Evolutionary conservation across 2,329 filamentous ascomycete species (phyloP).

Genomic region (Colletotrichum somersetense): DNA sequence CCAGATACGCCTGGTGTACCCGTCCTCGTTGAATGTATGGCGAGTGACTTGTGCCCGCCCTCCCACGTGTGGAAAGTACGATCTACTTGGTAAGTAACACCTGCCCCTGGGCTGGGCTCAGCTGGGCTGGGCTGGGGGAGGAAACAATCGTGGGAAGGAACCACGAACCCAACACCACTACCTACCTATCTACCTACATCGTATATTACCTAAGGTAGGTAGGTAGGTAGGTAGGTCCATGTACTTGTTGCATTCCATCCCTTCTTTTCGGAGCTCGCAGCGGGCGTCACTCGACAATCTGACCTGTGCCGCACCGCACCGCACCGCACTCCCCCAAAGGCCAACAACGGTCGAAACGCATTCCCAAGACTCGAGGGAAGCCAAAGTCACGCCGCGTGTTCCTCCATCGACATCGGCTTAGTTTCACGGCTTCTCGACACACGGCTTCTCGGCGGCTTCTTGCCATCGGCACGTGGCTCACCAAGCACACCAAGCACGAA

Average conservation of each 20-base stretch:
- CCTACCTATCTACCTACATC: too few species aligned
- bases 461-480: neutral
- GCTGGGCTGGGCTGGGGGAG: neutral
- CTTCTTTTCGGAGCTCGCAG: neutral
- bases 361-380: neutral
- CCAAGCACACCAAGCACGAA: neutral
- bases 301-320: neutral
- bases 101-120: neutral
- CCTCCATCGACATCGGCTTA: neutral
- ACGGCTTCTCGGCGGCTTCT: neutral
- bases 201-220: too few species aligned
- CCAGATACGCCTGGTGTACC: constrained; percentile 6
- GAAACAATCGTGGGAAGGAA: constrained; percentile 19
- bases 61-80: constrained; percentile 37
- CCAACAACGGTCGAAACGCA: neutral
- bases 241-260: too few species aligned
- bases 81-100: constrained; percentile 7
- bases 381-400: neutral
- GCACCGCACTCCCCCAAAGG: neutral
- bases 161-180: neutral
- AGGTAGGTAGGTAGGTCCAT: too few species aligned
- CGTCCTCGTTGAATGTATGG: neutral
- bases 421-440: too few species aligned
- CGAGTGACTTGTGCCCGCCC: constrained; percentile 13
- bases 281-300: neutral